A percentile compares a stretch with the other conserved stretches of the same genome.
phyloP scores from a whole-genome alignment of 768 basidiomycete species.

The Paxillus involutus region DNA sequence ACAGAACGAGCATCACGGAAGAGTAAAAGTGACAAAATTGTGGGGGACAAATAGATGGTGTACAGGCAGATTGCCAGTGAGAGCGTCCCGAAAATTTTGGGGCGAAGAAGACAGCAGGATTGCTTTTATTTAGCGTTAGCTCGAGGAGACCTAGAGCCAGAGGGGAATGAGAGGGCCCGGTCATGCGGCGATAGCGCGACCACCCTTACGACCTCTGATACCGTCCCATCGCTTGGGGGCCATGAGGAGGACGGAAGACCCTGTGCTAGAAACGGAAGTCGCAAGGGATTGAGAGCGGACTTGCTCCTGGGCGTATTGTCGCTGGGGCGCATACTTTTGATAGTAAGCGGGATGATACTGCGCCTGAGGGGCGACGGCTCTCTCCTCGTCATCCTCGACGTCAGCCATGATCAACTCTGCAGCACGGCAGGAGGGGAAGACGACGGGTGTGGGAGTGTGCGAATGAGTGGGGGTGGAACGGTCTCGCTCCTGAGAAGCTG shows the following conservation, averaged over 20 bases:
- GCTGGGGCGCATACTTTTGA: conserved; percentile 14
- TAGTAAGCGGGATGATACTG: conserved; percentile 14
- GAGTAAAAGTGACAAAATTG: conserved; percentile 1
- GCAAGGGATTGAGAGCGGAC: conserved; percentile 15
- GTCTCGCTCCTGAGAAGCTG: conserved; percentile 6
- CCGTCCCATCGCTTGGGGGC: conserved; percentile 20
- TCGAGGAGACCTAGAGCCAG: neutral
- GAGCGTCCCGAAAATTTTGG: conserved; percentile 21
- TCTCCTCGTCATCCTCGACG: conserved; percentile 23
- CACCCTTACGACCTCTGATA: conserved; percentile 15
- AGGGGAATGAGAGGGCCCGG: neutral
- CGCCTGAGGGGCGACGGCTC: conserved; percentile 18
- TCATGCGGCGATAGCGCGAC: conserved; percentile 14
- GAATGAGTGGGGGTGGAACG: conserved; percentile 21
- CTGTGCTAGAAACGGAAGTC: conserved; percentile 23
- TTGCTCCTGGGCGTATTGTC: neutral
- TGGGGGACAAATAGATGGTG: conserved; percentile 8
- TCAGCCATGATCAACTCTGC: conserved; percentile 29
- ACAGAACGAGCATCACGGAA: conserved; percentile 13
- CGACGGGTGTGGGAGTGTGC: conserved; percentile 31
- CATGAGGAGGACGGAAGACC: conserved; percentile 32
- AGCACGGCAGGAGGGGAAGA: conserved; percentile 33
- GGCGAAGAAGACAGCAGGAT: neutral
- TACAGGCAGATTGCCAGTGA: conserved; percentile 14
- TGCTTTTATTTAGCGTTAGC: neutral